These are phyloP conservation scores for Xylariales sp. DNA, from an alignment of 2,329 filamentous ascomycete species.

Conservation along the genomic window DNA sequence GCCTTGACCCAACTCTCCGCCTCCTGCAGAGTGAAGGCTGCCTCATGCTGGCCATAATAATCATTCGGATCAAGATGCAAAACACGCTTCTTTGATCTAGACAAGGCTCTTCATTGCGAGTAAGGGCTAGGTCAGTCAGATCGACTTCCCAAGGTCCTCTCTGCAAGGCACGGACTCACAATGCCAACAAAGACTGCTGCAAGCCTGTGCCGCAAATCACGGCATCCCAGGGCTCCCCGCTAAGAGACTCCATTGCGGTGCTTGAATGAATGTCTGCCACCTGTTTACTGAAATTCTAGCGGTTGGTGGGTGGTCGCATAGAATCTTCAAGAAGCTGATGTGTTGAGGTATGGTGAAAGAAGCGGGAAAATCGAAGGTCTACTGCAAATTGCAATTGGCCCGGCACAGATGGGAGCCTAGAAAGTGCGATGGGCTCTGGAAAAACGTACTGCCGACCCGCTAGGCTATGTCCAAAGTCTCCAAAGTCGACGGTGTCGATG, in stretches of 20 bases:
- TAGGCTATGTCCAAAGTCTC: background rate
- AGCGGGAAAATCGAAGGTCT: too few relatives aligned
- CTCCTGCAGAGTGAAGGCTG: constrained; percentile 80
- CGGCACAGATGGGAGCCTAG: too few relatives aligned
- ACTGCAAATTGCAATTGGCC: too few relatives aligned
- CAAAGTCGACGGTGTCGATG: background rate
- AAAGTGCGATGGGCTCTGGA: too few relatives aligned
- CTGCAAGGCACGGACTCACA: constrained; percentile 47
- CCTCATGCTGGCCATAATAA: constrained; percentile 84
- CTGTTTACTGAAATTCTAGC: too few relatives aligned
- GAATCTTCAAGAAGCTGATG: too few relatives aligned
- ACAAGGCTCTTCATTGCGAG: constrained; percentile 68
- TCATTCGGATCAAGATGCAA: constrained; percentile 83
- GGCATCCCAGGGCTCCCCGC: constrained; percentile 73
- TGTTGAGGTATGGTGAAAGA: too few relatives aligned
- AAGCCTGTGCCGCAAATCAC: constrained; percentile 75
- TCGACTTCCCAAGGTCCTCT: constrained; percentile 20
- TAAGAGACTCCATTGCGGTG: constrained; percentile 64
- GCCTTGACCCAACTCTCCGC: constrained; percentile 66
- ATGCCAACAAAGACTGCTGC: constrained; percentile 72
- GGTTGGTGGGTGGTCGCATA: too few relatives aligned
- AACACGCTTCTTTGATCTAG: constrained; percentile 84
- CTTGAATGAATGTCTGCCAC: background rate
- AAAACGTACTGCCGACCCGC: background rate
- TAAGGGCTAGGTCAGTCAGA: constrained; percentile 68